Evolutionary conservation across 768 basidiomycete genomes (phyloP).

Genomic region (Suillus fuscotomentosus): DNA sequence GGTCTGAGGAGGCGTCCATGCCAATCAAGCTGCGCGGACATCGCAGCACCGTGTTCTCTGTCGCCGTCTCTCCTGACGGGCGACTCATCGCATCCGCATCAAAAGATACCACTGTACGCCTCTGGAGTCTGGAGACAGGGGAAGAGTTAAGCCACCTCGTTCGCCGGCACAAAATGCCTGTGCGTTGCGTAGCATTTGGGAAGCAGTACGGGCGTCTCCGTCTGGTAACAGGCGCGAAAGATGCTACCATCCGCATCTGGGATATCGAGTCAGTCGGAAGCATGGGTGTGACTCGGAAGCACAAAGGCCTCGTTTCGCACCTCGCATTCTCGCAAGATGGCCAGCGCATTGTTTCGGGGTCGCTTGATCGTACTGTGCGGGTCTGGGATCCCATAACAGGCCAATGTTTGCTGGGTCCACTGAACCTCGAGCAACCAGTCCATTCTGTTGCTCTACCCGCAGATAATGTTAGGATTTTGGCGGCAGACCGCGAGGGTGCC

Average conservation of each 20-base stretch:
- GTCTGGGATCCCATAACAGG: conserved; percentile 28
- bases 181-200: conserved; percentile 24
- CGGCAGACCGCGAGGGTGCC: conserved; percentile 18
- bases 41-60: conserved; percentile 22
- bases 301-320: conserved; percentile 26
- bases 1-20: neutral
- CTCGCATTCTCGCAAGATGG: conserved; percentile 30
- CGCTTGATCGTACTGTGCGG: conserved; percentile 27
- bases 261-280: conserved; percentile 27
- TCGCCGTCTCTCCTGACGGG: conserved; percentile 31
- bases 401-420: conserved; percentile 15
- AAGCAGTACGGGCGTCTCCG: conserved; percentile 23
- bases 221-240: conserved; percentile 26
- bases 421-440: conserved; percentile 20
- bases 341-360: conserved; percentile 26
- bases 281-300: conserved; percentile 21
- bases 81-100: conserved; percentile 29
- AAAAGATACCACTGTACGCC: conserved; percentile 29
- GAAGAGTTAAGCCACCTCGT: conserved; percentile 24
- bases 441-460: conserved; percentile 23
- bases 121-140: conserved; percentile 24
- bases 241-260: conserved; percentile 30
- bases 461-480: conserved; percentile 18
- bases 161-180: conserved; percentile 24
- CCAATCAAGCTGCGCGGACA: conserved; percentile 21